Evolutionary conservation across 2,329 filamentous ascomycete genomes (phyloP).

Genomic region (Meredithiella fracta): DNA sequence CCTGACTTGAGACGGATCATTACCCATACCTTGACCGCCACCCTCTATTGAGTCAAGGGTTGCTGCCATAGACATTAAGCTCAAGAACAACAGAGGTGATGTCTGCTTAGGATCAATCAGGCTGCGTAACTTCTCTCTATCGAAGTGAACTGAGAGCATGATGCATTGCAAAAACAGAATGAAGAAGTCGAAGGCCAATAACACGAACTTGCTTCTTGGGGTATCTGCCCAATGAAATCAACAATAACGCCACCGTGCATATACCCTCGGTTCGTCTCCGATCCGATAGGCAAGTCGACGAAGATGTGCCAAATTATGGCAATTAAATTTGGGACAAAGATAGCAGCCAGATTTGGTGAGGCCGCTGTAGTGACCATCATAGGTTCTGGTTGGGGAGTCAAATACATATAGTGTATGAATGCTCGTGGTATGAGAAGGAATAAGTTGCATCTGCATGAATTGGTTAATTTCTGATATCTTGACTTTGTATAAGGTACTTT

Average conservation of each 20-base stretch:
- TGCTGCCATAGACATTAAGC: conserved; percentile 6
- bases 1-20: too few species aligned
- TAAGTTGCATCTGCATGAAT: conserved; percentile 41
- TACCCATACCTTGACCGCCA: neutral
- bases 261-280: conserved; percentile 46
- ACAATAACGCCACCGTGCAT: conserved; percentile 51
- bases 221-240: conserved; percentile 51
- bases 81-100: conserved; percentile 7
- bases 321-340: conserved; percentile 41
- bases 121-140: conserved; percentile 38
- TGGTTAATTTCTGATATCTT: too few species aligned
- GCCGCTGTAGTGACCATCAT: conserved; percentile 40
- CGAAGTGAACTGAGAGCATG: conserved; percentile 46
- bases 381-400: conserved; percentile 44
- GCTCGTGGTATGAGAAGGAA: conserved; percentile 44
- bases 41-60: conserved; percentile 8
- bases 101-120: conserved; percentile 12
- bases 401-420: conserved; percentile 43
- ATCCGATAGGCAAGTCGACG: conserved; percentile 36
- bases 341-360: conserved; percentile 38
- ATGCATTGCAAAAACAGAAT: conserved; percentile 43
- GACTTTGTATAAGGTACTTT: neutral
- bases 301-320: conserved; percentile 46
- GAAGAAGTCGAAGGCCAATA: conserved; percentile 38
- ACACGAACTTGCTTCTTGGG: conserved; percentile 40